Evolutionary conservation across 2,329 filamentous ascomycete species (phyloP).

Genomic region (Penicillium griseofulvum): DNA sequence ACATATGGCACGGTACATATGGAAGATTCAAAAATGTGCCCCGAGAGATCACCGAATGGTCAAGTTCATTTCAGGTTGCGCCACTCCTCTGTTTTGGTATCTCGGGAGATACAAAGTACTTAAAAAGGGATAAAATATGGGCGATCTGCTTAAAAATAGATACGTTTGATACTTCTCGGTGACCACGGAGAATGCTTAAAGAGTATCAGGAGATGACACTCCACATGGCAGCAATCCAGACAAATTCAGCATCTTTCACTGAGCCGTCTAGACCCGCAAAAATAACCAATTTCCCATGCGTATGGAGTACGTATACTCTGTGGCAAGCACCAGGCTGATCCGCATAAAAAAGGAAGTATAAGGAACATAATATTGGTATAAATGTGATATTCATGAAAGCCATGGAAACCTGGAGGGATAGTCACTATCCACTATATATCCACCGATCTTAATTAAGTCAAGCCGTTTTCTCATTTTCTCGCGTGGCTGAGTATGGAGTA

Average conservation of each 20-base stretch:
- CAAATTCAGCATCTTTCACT: background rate
- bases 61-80: background rate
- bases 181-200: no score
- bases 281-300: background rate
- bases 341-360: background rate
- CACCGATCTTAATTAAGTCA: conserved; percentile 22
- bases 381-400: conserved; percentile 11
- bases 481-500: conserved; percentile 8
- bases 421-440: conserved; percentile 16
- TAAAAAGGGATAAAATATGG: background rate
- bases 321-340: no score
- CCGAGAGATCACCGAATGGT: background rate
- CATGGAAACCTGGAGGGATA: conserved; percentile 19
- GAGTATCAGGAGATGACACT: background rate
- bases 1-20: no score
- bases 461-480: conserved; percentile 10
- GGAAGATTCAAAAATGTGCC: background rate
- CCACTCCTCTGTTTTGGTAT: background rate
- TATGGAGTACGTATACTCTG: background rate
- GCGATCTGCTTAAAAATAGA: conserved; percentile 4
- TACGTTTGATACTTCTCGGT: background rate
- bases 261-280: background rate
- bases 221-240: background rate
- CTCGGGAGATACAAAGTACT: background rate
- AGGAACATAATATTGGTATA: background rate